A percentile compares a stretch with the other conserved stretches of the same genome.
Evolutionary conservation across 352 stramenopile species (phyloP).

Genomic region (Sclerospora graminicola): DNA sequence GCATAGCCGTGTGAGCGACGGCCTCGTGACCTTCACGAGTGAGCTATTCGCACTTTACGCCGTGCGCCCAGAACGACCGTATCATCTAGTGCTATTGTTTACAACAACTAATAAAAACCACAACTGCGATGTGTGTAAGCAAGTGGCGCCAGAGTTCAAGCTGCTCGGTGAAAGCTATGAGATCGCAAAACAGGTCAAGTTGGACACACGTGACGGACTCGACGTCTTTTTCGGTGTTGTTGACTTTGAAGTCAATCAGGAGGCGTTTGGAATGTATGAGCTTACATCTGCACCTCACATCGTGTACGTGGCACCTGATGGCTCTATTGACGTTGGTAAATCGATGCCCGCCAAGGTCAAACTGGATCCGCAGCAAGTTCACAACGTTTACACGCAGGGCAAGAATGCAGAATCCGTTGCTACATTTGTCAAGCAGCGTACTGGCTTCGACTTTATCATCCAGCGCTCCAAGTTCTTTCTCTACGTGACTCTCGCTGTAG

Average conservation of each 20-base stretch:
- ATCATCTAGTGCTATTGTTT: conserved; percentile 73
- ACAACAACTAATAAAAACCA: conserved; percentile 68
- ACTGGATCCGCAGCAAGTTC: conserved; percentile 44
- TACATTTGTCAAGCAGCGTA: conserved; percentile 71
- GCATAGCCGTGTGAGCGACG: conserved; percentile 33
- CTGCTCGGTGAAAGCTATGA: conserved; percentile 55
- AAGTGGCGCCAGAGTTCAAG: conserved; percentile 60
- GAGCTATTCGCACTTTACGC: conserved; percentile 52
- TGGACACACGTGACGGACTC: conserved; percentile 65
- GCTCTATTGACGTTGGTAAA: conserved; percentile 38
- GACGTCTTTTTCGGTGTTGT: conserved; percentile 71
- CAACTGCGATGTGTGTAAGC: conserved; percentile 61
- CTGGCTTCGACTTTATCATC: conserved; percentile 66
- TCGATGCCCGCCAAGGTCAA: conserved; percentile 39
- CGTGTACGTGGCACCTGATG: conserved; percentile 61
- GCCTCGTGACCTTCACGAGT: conserved; percentile 44
- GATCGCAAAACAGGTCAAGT: conserved; percentile 49
- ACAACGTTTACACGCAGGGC: conserved; percentile 72
- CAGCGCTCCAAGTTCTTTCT: conserved; percentile 61
- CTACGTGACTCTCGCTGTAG: conserved; percentile 30
- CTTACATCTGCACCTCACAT: conserved; percentile 74
- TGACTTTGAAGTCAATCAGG: conserved; percentile 65
- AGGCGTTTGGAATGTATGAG: conserved; percentile 60
- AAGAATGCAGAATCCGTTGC: conserved; percentile 61
- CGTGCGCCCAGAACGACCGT: conserved; percentile 57